phyloP scores from a whole-genome alignment of 2,329 filamentous ascomycete genomes.

The Verticillium albo-atrum region DNA sequence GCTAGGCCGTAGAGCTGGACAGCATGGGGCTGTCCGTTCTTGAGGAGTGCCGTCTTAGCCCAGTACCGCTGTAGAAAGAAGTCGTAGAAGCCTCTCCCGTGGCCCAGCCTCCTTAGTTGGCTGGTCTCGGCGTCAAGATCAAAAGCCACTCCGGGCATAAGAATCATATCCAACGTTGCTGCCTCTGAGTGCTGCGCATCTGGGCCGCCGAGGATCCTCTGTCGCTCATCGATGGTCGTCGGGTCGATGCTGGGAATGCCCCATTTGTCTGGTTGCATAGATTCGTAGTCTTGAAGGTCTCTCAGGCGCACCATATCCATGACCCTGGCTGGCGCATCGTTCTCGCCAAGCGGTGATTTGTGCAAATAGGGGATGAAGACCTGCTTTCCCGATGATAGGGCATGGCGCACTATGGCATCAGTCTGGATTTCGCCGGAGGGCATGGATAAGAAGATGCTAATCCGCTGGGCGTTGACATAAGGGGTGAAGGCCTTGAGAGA shows the following conservation, averaged over 20 bases:
- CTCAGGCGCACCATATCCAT: conserved; percentile 94
- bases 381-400: conserved; percentile 70
- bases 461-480: conserved; percentile 67
- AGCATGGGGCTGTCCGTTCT: conserved; percentile 27
- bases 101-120: conserved; percentile 72
- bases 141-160: conserved; percentile 92
- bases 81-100: conserved; percentile 97
- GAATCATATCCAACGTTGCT: conserved; percentile 71
- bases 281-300: conserved; percentile 72
- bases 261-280: conserved; percentile 76
- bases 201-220: conserved; percentile 67
- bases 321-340: conserved; percentile 55
- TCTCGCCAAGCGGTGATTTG: conserved; percentile 42
- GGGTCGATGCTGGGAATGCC: conserved; percentile 83
- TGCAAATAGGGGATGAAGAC: conserved; percentile 93
- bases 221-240: conserved; percentile 59
- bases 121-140: conserved; percentile 53
- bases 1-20: conserved; percentile 69
- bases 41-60: conserved; percentile 33
- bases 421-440: conserved; percentile 83
- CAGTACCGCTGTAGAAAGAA: conserved; percentile 77
- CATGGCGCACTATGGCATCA: conserved; percentile 74
- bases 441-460: conserved; percentile 94
- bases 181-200: conserved; percentile 37
- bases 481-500: conserved; percentile 63